A percentile compares a stretch with the other conserved stretches of the same genome.
These are phyloP conservation scores for Alternaria longipes DNA, from an alignment of 2,329 filamentous ascomycete species.

Conservation along the genomic window DNA sequence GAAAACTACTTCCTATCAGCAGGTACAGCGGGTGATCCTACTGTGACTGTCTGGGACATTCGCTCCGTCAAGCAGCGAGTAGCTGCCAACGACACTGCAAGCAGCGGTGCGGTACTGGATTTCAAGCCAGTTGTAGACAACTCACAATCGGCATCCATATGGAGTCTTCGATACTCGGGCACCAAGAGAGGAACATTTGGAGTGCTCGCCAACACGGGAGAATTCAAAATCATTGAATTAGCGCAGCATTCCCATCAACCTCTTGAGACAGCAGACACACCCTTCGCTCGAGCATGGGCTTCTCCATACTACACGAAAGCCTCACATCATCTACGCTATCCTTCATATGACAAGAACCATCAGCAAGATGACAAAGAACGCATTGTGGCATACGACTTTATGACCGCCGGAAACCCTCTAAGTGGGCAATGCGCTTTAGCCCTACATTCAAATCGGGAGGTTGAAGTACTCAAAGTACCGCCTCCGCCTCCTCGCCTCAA, in stretches of 20 bases:
- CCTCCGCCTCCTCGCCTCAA: slow-evolving; percentile 53
- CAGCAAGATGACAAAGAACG: slow-evolving; percentile 58
- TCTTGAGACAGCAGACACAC: slow-evolving; percentile 28
- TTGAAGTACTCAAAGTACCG: slow-evolving; percentile 61
- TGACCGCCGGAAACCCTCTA: slow-evolving; percentile 56
- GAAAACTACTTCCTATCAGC: slow-evolving; percentile 87
- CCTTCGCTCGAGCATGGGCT: slow-evolving; percentile 48
- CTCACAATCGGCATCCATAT: slow-evolving; percentile 62
- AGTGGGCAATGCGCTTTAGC: slow-evolving; percentile 63
- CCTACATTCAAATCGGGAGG: slow-evolving; percentile 61
- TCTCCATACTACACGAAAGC: slow-evolving; percentile 57
- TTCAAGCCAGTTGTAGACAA: slow-evolving; percentile 64
- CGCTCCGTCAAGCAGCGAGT: slow-evolving; percentile 57
- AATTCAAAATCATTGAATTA: slow-evolving; percentile 66
- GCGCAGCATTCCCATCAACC: slow-evolving; percentile 58
- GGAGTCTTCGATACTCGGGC: slow-evolving; percentile 70
- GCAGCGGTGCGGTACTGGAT: slow-evolving; percentile 64
- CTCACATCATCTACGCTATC: slow-evolving; percentile 54
- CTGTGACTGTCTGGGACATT: slow-evolving; percentile 80
- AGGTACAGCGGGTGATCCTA: slow-evolving; percentile 74
- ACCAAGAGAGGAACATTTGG: slow-evolving; percentile 66
- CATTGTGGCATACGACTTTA: slow-evolving; percentile 69
- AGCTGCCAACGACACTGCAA: slow-evolving; percentile 60
- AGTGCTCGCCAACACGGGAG: slow-evolving; percentile 66
- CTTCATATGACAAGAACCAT: slow-evolving; percentile 57